Base-by-base conservation (phyloP, 768 basidiomycete species). In the Kwoniella dejecticola region DNA sequence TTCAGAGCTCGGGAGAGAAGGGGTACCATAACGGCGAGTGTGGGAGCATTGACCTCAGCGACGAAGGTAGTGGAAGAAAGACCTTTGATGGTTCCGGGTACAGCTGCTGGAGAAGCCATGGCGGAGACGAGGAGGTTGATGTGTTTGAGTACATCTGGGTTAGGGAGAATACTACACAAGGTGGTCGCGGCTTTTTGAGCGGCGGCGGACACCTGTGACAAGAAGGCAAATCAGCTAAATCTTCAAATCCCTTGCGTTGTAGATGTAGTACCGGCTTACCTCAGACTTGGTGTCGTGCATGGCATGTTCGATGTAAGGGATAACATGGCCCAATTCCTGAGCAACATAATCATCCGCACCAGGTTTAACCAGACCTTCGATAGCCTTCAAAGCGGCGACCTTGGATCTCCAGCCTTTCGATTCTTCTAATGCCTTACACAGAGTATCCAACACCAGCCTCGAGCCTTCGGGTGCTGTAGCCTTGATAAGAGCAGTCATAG, bases 251-350 rank as follows among this genome's bases (percentile, higher is more conserved):
- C 44, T 45, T 45, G 44, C 0, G 24, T 40, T 13, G 21, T 5
- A 38, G 4, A 30, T 10, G 17, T 4, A 21, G 21, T 27, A 21
- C 33, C 7, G 7, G 77, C 83, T 69, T 44, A 91, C 93, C 85
- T 98, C 95, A 70, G 85, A 80, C 79, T 98, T 98, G 60, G 95
- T 97, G 80, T 98, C 95, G 71, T 95, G 91, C 93, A 98, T 93
- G 4, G 91, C 87, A 33, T 81, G 81, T 76, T 94, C 92, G 12
- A 98, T 87, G 71, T 86, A 88, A 19, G 94, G 94, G 47, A 98
- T 84, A 45, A 90, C 85, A 10, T 82, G 81, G 15, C 86, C 93
- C 36, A 98, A 82, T 73, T 94, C 87, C 30, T 85, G 84, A n/a
- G 91, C 92, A 50, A 96, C 89, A 52, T 89, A 88, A 15, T 85